Percentiles rank a stretch among this genome's conserved stretches.
These are phyloP conservation scores for Claviceps spartinae DNA, from an alignment of 2,329 filamentous ascomycete species.

Conservation along the genomic window DNA sequence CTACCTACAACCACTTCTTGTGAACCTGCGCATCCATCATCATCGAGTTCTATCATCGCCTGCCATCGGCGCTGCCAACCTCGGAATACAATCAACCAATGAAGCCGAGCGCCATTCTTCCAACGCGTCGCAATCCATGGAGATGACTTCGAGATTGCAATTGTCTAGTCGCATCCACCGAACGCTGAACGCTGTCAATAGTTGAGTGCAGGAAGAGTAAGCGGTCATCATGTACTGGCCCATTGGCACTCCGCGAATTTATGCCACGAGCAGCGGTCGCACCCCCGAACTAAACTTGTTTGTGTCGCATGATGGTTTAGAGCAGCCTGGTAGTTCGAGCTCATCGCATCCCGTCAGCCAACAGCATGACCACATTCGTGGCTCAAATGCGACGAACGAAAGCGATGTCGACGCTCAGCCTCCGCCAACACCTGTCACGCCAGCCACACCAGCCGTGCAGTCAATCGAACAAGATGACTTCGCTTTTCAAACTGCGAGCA, in stretches of 20 bases:
- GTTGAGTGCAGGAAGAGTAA: constrained; percentile 13
- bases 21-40: not conserved
- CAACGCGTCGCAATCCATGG: constrained; percentile 3
- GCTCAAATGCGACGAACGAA: constrained; percentile 13
- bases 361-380: constrained; percentile 11
- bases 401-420: constrained; percentile 23
- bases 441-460: constrained; percentile 42
- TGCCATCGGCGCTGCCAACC: not conserved
- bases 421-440: constrained; percentile 37
- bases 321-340: constrained; percentile 19
- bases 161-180: constrained; percentile 8
- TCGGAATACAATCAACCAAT: not conserved
- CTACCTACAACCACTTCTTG: too few relatives aligned
- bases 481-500: constrained; percentile 13
- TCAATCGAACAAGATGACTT: constrained; percentile 42
- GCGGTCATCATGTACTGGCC: constrained; percentile 72
- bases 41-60: not conserved
- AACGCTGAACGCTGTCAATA: constrained; percentile 7
- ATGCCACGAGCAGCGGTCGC: constrained; percentile 59
- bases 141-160: constrained; percentile 14
- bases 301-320: constrained; percentile 48
- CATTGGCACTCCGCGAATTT: constrained; percentile 70
- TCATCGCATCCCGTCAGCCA: constrained; percentile 3
- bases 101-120: not conserved
- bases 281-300: constrained; percentile 34